Conservation (phyloP, 2,329 filamentous ascomycete genomes). For the Pestalotiopsis sp. region DNA sequence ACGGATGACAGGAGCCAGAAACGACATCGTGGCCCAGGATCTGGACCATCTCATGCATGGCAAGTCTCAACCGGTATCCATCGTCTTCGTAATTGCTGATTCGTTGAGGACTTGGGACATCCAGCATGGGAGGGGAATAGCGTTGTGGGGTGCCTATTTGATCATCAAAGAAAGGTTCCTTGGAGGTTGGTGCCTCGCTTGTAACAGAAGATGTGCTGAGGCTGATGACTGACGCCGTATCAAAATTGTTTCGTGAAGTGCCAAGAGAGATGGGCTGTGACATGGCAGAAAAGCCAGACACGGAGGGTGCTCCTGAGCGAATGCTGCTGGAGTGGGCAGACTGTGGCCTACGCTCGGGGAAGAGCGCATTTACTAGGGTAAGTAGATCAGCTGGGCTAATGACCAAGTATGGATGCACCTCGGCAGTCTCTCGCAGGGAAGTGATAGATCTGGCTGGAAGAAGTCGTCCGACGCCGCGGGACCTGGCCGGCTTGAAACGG, state of each 20-base stretch:
- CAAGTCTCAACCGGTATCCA: constrained; percentile 65
- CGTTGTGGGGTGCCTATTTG: constrained; percentile 51
- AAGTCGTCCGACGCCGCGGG: constrained; percentile 58
- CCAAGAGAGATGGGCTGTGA: constrained; percentile 70
- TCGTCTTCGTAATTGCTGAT: constrained; percentile 63
- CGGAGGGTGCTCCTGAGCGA: constrained; percentile 68
- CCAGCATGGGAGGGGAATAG: constrained; percentile 56
- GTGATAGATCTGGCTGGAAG: constrained; percentile 73
- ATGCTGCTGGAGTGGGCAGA: constrained; percentile 65
- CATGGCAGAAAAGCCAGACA: constrained; percentile 67
- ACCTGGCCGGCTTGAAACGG: constrained; percentile 60
- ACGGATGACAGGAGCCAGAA: constrained; percentile 74
- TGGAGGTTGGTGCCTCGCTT: constrained; percentile 69
- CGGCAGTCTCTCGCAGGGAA: constrained; percentile 73
- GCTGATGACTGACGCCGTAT: constrained; percentile 72
- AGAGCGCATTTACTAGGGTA: constrained; percentile 81
- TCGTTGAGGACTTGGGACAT: constrained; percentile 45
- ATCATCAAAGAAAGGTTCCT: constrained; percentile 64
- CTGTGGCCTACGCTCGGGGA: constrained; percentile 71
- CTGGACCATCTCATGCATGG: constrained; percentile 72
- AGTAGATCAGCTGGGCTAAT: constrained; percentile 78
- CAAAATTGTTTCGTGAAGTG: constrained; percentile 57
- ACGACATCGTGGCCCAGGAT: constrained; percentile 65
- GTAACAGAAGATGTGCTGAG: constrained; percentile 73
- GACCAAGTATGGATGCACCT: constrained; percentile 79